Evolutionary conservation across 331 rosid genomes (phyloP), one percentile per base, ranked within the genome.

Genomic region (Ulmus americana): DNA sequence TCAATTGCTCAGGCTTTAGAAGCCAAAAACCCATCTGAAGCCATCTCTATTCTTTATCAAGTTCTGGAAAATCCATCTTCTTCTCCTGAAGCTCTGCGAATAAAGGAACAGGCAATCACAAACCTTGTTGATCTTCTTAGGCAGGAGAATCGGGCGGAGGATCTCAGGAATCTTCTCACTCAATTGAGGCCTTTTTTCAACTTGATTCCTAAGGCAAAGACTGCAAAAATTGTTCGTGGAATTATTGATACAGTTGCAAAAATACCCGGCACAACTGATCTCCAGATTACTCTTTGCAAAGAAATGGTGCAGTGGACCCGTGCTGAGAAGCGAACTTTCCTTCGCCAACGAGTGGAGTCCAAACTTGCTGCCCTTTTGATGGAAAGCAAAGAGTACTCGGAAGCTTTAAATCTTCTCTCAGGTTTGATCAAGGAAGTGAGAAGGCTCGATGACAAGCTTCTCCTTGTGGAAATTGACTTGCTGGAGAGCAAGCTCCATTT

Each of bases 251-350:
- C 95, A 0, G 88, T 92, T 14, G 95, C 98, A 55, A 89, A 92
- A 76, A 85, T 92, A 66, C 98, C 97, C 1, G 86, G 81, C 50
- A 86, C 98, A 18, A 80, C 95, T 64, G 88, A 89, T 77, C 95
- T 92, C 6, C 95, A 92, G 74, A 87, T 89, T 68, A 64, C 88
- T 66, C 86, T 92, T 10, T 89, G 98, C 76, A 92, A 83, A 77
- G 98, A 92, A 71, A 92, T 89, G 94, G 95, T 92, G 73, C 95
- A 71, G 56, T 92, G 96, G 96, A 86, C 97, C 57, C 96, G 89
- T 43, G 83, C 75, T 15, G 97, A 92, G 77, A 92, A 88, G 79
- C 83, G 96, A 63, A 92, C 97, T 28, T 92, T 92, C 70, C 83
- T 88, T 68, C 76, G 97, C 69, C 97, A 92, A 75, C 73, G 96